These are phyloP conservation scores for Aspergillus conjunctus DNA, from an alignment of 495 filamentous ascomycete genomes.

Conservation along the genomic window DNA sequence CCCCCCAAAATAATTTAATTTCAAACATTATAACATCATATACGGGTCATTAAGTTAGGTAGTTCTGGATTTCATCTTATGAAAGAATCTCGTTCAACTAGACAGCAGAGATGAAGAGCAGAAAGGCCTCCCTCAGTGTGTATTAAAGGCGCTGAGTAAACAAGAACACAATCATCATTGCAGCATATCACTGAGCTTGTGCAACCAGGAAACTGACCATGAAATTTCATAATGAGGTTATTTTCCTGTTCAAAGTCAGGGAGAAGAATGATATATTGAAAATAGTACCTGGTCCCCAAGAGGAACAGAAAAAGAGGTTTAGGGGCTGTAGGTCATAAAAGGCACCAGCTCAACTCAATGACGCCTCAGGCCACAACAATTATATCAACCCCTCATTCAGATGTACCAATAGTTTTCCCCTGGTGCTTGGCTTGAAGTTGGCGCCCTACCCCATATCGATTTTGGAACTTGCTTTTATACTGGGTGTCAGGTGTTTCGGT, in stretches of 20 bases:
- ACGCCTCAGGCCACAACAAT: neutral
- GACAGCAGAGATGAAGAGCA: neutral
- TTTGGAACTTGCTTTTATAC: conserved; percentile 4
- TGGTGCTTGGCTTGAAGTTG: neutral
- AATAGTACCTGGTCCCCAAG: neutral
- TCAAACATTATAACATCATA: neutral
- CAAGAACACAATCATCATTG: neutral
- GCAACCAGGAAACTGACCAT: neutral
- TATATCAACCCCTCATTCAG: neutral
- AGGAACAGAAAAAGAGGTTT: neutral
- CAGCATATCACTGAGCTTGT: neutral
- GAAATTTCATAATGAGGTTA: neutral
- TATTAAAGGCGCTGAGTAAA: neutral
- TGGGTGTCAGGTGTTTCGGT: neutral
- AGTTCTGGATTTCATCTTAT: neutral
- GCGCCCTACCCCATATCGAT: conserved; percentile 7
- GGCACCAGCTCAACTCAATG: neutral
- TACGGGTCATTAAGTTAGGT: neutral
- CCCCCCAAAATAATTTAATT: neutral
- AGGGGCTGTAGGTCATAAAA: neutral
- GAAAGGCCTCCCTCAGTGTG: neutral
- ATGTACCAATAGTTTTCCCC: neutral
- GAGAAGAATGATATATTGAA: neutral
- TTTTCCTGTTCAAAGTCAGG: neutral
- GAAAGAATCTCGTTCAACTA: neutral